Percentiles rank a stretch among this genome's conserved stretches.
Evolutionary conservation across 2,329 filamentous ascomycete species (phyloP).

Genomic region (Penicillium sp.): DNA sequence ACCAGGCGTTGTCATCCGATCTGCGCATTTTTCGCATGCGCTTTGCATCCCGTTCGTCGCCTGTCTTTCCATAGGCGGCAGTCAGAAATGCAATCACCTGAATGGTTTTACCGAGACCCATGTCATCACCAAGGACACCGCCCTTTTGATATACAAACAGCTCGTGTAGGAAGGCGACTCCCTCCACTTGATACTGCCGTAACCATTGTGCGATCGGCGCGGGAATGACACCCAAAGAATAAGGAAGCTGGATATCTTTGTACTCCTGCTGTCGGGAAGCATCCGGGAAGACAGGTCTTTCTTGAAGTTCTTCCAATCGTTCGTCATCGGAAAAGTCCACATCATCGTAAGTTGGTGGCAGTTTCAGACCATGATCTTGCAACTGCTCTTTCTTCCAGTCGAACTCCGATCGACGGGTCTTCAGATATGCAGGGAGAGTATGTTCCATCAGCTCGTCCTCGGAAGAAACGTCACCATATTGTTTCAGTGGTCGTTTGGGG

Average conservation of each 20-base stretch:
- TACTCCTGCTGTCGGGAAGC: conserved; percentile 64
- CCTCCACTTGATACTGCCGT: conserved; percentile 84
- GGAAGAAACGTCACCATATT: conserved; percentile 48
- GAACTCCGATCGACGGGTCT: conserved; percentile 64
- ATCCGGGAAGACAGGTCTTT: conserved; percentile 66
- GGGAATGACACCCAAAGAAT: conserved; percentile 77
- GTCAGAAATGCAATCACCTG: conserved; percentile 92
- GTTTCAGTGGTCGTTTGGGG: conserved; percentile 35
- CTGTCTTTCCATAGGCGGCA: conserved; percentile 89
- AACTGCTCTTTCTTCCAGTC: conserved; percentile 59
- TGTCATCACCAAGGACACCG: conserved; percentile 89
- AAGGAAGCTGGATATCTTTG: conserved; percentile 68
- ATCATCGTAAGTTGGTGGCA: conserved; percentile 73
- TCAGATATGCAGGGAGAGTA: conserved; percentile 68
- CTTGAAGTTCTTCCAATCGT: conserved; percentile 56
- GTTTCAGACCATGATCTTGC: conserved; percentile 64
- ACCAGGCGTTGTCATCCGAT: conserved; percentile 61
- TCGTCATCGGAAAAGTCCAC: conserved; percentile 73
- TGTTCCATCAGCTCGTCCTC: conserved; percentile 56
- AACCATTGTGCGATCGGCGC: conserved; percentile 87
- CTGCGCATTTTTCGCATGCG: conserved; percentile 82
- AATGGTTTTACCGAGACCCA: conserved; percentile 95
- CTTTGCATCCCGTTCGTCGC: conserved; percentile 78
- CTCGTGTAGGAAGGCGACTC: conserved; percentile 78
- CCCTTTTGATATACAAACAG: conserved; percentile 89